A percentile compares a stretch with the other conserved stretches of the same genome.
These are phyloP conservation scores for Oemleria cerasiformis DNA, from an alignment of 306 rosid genomes.

Conservation along the genomic window DNA sequence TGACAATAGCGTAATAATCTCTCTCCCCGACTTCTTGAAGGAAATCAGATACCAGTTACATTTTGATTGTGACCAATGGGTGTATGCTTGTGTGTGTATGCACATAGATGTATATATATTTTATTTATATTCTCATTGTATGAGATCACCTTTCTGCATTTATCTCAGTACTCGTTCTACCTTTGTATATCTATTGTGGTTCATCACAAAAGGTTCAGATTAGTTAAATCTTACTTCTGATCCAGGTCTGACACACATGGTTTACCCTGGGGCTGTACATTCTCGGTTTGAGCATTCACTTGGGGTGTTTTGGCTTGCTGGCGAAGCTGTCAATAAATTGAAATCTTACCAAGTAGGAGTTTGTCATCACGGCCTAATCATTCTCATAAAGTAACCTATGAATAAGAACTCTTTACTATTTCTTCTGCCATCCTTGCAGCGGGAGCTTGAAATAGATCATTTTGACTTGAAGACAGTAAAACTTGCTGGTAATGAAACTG, in stretches of 20 bases:
- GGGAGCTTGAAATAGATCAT: conserved; percentile 80
- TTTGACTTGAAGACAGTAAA: conserved; percentile 75
- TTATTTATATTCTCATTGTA: neutral
- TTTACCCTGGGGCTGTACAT: conserved; percentile 93
- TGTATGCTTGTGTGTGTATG: neutral
- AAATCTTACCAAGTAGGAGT: conserved; percentile 54
- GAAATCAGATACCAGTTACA: neutral
- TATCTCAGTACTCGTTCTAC: neutral
- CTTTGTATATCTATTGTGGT: conserved; percentile 7
- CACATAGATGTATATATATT: neutral
- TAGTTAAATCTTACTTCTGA: conserved; percentile 6
- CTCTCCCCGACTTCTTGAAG: neutral
- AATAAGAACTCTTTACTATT: conserved; percentile 2
- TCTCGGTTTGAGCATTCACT: conserved; percentile 96
- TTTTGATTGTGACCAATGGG: neutral
- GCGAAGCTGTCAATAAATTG: conserved; percentile 68
- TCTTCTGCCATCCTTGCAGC: conserved; percentile 48
- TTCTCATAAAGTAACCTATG: conserved; percentile 4
- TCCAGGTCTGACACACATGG: conserved; percentile 74
- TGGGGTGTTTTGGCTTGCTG: conserved; percentile 92
- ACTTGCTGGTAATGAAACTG: conserved; percentile 66
- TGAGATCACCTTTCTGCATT: neutral
- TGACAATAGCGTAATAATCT: neutral
- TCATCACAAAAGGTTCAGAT: conserved; percentile 15
- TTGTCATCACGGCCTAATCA: conserved; percentile 10